These are phyloP conservation scores for Colletotrichum cordylinicola DNA, from an alignment of 2,329 filamentous ascomycete genomes.

Conservation along the genomic window DNA sequence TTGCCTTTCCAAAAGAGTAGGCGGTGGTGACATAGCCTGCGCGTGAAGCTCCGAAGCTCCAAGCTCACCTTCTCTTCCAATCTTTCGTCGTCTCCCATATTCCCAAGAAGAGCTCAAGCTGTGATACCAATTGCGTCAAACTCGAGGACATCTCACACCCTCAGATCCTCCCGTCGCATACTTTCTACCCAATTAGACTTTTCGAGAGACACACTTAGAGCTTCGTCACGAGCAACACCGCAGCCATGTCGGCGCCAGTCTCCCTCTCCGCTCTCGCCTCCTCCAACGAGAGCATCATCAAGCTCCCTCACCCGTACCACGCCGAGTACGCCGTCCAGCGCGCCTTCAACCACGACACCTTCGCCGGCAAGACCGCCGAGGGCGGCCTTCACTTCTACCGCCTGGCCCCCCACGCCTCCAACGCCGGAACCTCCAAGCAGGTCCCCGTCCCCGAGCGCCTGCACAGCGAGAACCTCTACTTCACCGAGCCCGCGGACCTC, in stretches of 20 bases:
- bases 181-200: neutral
- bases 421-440: conserved; percentile 27
- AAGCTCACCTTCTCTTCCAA: neutral
- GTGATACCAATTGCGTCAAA: conserved; percentile 1
- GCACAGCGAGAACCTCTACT: conserved; percentile 43
- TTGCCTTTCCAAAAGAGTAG: conserved; percentile 7
- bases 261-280: conserved; percentile 30
- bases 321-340: conserved; percentile 49
- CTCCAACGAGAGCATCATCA: conserved; percentile 45
- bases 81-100: neutral
- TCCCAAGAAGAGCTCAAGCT: neutral
- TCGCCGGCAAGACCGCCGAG: conserved; percentile 20
- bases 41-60: conserved; percentile 9
- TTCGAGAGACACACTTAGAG: neutral
- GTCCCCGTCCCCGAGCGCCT: conserved; percentile 36
- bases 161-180: neutral
- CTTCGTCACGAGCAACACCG: neutral
- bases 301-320: conserved; percentile 56
- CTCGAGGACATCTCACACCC: neutral
- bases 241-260: conserved; percentile 29
- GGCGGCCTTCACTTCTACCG: conserved; percentile 36
- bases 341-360: conserved; percentile 27
- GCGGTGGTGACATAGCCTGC: conserved; percentile 5
- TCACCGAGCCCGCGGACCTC: conserved; percentile 51
- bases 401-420: conserved; percentile 34